phyloP scores from a whole-genome alignment of 2,329 filamentous ascomycete genomes.

The Raffaelea arxii region DNA sequence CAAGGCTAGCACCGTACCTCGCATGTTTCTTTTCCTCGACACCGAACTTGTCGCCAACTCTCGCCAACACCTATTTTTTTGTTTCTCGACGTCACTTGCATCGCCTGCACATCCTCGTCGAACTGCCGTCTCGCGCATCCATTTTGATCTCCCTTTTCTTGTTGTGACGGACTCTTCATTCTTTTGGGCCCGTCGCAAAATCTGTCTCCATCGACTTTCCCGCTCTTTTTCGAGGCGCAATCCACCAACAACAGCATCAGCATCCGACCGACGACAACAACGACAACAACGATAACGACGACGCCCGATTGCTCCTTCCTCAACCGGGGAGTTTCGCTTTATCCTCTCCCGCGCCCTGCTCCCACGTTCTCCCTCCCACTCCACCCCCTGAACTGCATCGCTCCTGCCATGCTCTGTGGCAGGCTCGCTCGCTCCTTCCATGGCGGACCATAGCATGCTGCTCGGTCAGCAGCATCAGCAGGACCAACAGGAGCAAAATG shows the following conservation, averaged over 20 bases:
- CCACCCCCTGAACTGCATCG: conserved; percentile 2
- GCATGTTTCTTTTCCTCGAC: too few species aligned
- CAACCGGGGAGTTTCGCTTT: background rate
- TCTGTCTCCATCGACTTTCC: too few species aligned
- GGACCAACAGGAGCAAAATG: conserved; percentile 10
- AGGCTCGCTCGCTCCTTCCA: conserved; percentile 15
- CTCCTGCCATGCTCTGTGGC: conserved; percentile 18
- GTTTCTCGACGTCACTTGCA: too few species aligned
- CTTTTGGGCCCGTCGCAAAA: too few species aligned
- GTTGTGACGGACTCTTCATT: too few species aligned
- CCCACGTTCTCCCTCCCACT: conserved; percentile 4
- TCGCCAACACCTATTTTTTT: too few species aligned
- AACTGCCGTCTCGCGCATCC: too few species aligned
- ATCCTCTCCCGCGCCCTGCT: background rate
- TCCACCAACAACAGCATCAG: background rate
- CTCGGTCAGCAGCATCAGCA: conserved; percentile 9
- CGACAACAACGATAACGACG: background rate
- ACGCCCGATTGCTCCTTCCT: background rate
- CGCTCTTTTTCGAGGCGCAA: background rate
- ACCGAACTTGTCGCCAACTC: too few species aligned
- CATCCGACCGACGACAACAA: background rate
- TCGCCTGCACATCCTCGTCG: too few species aligned
- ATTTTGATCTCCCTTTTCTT: too few species aligned
- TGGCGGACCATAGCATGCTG: conserved; percentile 17
- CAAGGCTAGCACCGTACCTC: too few species aligned